Percentiles rank a stretch among this genome's conserved stretches.
phyloP scores from a whole-genome alignment of 257 asterid species.

The Capsicum chinense region DNA sequence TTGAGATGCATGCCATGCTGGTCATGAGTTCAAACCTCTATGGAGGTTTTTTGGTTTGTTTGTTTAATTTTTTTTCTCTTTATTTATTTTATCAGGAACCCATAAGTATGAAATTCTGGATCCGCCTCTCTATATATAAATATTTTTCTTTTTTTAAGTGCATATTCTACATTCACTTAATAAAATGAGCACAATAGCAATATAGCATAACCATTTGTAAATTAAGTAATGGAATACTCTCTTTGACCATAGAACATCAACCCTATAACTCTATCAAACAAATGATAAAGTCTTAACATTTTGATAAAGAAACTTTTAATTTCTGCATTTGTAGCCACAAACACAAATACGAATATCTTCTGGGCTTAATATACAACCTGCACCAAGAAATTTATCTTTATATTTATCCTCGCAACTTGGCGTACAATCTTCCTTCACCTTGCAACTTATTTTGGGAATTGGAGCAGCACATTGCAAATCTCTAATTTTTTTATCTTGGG shows the following conservation, averaged over 20 bases:
- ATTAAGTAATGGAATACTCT: not conserved
- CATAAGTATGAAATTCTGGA: too few relatives aligned
- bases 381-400: not conserved
- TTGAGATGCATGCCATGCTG: too few relatives aligned
- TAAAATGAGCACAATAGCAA: not conserved
- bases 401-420: slow-evolving; percentile 15
- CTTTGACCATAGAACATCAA: not conserved
- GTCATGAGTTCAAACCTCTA: too few relatives aligned
- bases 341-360: not conserved
- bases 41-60: too few relatives aligned
- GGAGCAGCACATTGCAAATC: slow-evolving; percentile 21
- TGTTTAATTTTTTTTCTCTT: too few relatives aligned
- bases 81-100: too few relatives aligned
- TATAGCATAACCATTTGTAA: not conserved
- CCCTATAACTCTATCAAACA: not conserved
- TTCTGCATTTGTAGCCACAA: not conserved
- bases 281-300: not conserved
- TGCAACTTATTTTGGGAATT: not conserved
- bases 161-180: too few relatives aligned
- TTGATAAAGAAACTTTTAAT: not conserved
- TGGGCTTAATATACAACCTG: not conserved
- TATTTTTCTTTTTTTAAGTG: too few relatives aligned
- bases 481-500: not conserved
- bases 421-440: not conserved
- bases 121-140: too few relatives aligned